Evolutionary conservation across 768 basidiomycete genomes (phyloP), one percentile per base, ranked within the genome.

Genomic region (Amanita rimosa): DNA sequence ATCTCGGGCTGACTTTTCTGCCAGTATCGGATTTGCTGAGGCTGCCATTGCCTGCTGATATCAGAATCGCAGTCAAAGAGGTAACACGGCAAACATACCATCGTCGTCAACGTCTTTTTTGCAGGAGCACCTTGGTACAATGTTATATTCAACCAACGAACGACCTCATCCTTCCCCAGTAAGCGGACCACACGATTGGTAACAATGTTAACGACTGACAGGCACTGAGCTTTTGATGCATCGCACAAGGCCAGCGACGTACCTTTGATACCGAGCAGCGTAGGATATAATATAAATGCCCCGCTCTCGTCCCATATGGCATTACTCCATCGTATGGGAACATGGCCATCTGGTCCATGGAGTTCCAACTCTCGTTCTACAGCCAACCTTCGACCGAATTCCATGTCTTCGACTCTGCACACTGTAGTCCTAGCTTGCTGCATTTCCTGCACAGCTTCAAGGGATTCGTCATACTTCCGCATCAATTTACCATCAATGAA

Each of bases 301-400:
- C 95, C 94, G 53, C 86, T 93, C 65, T 99, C 96, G 59, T 99
- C 96, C 94, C 94, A 99, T n/a, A 92, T 76, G 1, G 82, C 88
- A 60, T 89, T 94, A 22, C 81, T 87, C 73, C 86, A 92, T 57
- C 81, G 77, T 19, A 82, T 87, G 46, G 81, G 84, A 50, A 77
- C 69, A 46, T 69, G 72, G 24, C 83, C 83, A 59, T 88, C 86
- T 3, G 81, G 79, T 10, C 81, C 84, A 33, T 84, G 81, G 48
- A 85, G 67, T 66, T 97, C 93, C 37, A 99, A 65, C 59, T 98
- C 96, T 53, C 88, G 74, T 64, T 99, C 96, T 26, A 83, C 72
- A 3, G 95, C 95, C 53, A 98, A 69, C n/a, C 95, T 76, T 49
- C 95, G 73, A n/a, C 95, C 93, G 59, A 99, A 97, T 63, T 99